Evolutionary conservation across 2,329 filamentous ascomycete species (phyloP), one percentile per base, ranked within the genome.

Genomic region (Aotearoamyces nothofagi): DNA sequence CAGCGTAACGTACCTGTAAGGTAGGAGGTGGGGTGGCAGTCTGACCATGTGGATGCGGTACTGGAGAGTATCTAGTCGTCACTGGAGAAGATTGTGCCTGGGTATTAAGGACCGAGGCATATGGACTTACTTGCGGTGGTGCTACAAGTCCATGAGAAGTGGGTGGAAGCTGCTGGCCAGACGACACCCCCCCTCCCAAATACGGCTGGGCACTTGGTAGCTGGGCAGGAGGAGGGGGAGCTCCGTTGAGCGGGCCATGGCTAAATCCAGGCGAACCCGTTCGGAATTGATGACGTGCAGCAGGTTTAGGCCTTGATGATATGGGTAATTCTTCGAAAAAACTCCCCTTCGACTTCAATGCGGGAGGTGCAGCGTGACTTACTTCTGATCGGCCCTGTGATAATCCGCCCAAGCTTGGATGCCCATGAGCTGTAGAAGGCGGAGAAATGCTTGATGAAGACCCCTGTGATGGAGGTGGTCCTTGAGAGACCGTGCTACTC

Each of bases 311-410:
- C 44, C 63, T 75, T 4, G 66, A 53, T 2, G 63, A 52, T 29
- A 77, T 51, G 1, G 80, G 80, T 13, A 87, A 58, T 31, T 87
- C 80, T 51, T 86, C 80, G 39, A 84, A 87, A 49, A 87, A 87
- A 40, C 65, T 71, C 20, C 60, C 52, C 35, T 66, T 62, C 17
- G 39, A 52, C 35, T 43, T 40, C 20, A 38, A 12, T 27, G 28
- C 24, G 26, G 34, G 25, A 22, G 28, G 23, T 9, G 31, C 23
- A 17, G n/a, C n/a, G n/a, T n/a, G n/a, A n/a, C n/a, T n/a, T n/a
- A n/a, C n/a, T n/a, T n/a, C n/a, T n/a, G n/a, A n/a, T n/a, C n/a
- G n/a, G n/a, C n/a, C n/a, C n/a, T n/a, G n/a, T n/a, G n/a, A n/a
- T n/a, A n/a, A n/a, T n/a, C n/a, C n/a, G n/a, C n/a, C n/a, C n/a